A percentile compares a stretch with the other conserved stretches of the same genome.
These are phyloP conservation scores for Fraxinus angustifolia DNA, from an alignment of 305 asterid species.

Conservation along the genomic window DNA sequence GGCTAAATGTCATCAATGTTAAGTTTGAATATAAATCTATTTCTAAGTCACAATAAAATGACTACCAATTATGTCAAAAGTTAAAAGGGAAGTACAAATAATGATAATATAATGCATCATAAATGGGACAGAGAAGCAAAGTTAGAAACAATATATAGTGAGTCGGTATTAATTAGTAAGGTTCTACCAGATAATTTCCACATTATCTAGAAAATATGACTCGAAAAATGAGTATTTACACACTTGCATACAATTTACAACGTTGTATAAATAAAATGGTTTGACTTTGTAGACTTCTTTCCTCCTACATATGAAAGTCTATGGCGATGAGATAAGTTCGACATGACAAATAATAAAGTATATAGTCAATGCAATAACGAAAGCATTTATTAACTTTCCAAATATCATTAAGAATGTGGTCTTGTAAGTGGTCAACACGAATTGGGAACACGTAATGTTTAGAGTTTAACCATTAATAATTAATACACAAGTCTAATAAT, in stretches of 20 bases:
- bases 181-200: not conserved
- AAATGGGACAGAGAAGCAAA: not conserved
- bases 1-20: not conserved
- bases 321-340: not conserved
- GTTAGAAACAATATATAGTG: not conserved
- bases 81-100: constrained; percentile 16
- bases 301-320: not conserved
- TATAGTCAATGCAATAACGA: constrained; percentile 9
- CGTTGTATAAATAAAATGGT: not conserved
- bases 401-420: not conserved
- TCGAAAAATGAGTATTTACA: not conserved
- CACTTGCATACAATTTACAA: not conserved
- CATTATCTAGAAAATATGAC: not conserved
- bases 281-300: not conserved
- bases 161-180: not conserved
- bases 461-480: not conserved
- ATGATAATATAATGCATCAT: constrained; percentile 2
- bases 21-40: constrained; percentile 4
- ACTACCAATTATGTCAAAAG: not conserved
- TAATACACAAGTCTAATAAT: not conserved
- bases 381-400: constrained; percentile 14
- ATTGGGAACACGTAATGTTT: not conserved
- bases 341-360: not conserved
- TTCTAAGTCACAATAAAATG: constrained; percentile 14
- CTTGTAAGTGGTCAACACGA: constrained; percentile 23